Evolutionary conservation across 306 rosid genomes (phyloP).

Genomic region (Trichosanthes cucumerina): DNA sequence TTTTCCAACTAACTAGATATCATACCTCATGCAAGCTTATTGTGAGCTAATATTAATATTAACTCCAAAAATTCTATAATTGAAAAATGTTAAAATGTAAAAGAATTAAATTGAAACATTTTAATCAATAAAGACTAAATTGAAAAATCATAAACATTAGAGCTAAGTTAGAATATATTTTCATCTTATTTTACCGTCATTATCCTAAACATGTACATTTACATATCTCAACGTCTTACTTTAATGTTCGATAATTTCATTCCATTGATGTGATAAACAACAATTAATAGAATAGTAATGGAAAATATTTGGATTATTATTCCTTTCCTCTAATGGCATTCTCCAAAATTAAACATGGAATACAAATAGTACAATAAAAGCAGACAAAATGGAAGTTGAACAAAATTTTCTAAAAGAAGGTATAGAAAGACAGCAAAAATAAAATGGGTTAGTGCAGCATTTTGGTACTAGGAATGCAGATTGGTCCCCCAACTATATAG

Average conservation of each 20-base stretch:
- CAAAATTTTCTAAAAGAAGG: background rate
- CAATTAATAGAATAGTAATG: too few relatives aligned
- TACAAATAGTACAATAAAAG: background rate
- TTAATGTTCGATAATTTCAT: background rate
- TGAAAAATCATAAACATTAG: too few relatives aligned
- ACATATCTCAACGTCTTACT: background rate
- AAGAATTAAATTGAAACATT: too few relatives aligned
- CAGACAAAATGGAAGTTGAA: slow-evolving; percentile 1
- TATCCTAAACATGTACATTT: background rate
- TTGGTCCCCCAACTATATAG: background rate
- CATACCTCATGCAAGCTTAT: too few relatives aligned
- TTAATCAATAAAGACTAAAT: too few relatives aligned
- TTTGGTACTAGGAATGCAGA: background rate
- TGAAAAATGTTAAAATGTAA: too few relatives aligned
- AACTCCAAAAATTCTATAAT: too few relatives aligned
- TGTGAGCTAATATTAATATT: too few relatives aligned
- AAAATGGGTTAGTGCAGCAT: background rate
- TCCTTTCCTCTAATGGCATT: background rate
- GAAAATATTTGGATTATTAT: too few relatives aligned
- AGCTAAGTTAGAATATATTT: background rate
- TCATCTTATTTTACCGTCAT: background rate
- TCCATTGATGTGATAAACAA: background rate
- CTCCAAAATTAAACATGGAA: background rate
- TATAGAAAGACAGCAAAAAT: background rate
- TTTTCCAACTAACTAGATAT: too few relatives aligned